Conservation (phyloP, 192 early-diverging fungal species). For the Globomyces pollinis-pini region DNA sequence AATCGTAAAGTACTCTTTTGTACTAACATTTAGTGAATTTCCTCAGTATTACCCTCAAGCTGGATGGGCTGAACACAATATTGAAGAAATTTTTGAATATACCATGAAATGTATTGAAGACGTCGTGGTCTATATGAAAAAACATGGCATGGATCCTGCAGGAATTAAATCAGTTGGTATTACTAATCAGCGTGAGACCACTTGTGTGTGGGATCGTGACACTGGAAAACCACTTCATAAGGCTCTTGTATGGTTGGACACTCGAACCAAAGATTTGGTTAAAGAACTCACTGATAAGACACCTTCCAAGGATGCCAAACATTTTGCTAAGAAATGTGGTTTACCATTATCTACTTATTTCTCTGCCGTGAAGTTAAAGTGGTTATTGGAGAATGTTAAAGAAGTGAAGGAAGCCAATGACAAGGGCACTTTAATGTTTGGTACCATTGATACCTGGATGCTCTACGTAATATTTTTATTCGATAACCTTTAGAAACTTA, state of each 20-base stretch:
- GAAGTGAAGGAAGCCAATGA: constrained; percentile 67
- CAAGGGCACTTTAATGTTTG: constrained; percentile 66
- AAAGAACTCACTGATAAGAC: constrained; percentile 47
- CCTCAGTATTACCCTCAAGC: constrained; percentile 64
- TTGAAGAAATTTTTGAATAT: constrained; percentile 62
- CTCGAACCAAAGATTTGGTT: constrained; percentile 72
- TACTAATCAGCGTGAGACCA: constrained; percentile 95
- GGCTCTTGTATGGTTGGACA: constrained; percentile 90
- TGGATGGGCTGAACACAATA: constrained; percentile 87
- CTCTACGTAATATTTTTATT: constrained; percentile 66
- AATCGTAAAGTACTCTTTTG: no score
- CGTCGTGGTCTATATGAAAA: constrained; percentile 52
- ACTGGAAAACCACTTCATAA: constrained; percentile 74
- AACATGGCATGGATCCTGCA: constrained; percentile 42
- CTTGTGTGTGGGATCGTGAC: constrained; percentile 76
- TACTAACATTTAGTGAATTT: no score
- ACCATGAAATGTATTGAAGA: constrained; percentile 61
- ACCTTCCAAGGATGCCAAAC: constrained; percentile 33
- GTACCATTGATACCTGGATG: constrained; percentile 91
- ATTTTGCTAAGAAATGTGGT: constrained; percentile 61
- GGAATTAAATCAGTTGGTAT: constrained; percentile 64
- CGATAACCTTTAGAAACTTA: constrained; percentile 62
- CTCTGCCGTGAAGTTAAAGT: constrained; percentile 81
- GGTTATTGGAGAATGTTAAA: constrained; percentile 80
- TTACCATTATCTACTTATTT: constrained; percentile 90